Conservation (phyloP, 108 stramenopile species). For the Ochromonas danica region DNA sequence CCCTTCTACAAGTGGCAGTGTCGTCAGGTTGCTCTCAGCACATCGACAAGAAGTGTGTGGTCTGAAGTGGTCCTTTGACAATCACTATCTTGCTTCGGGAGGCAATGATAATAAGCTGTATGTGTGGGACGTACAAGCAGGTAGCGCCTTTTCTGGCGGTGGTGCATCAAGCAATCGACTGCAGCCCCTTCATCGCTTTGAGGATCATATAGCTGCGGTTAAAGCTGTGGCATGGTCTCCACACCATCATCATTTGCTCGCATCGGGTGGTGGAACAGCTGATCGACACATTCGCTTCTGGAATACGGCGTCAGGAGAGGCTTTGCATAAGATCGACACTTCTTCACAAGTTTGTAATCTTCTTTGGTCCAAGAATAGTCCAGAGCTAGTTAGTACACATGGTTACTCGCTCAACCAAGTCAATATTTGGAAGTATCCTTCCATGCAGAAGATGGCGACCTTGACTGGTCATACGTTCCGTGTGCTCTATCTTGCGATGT, state of each 20-base stretch:
- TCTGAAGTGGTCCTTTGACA: constrained; percentile 88
- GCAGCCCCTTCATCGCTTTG: constrained; percentile 47
- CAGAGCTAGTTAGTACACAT: constrained; percentile 97
- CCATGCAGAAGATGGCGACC: constrained; percentile 89
- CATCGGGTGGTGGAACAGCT: constrained; percentile 95
- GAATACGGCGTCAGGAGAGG: constrained; percentile 83
- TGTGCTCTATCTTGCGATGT: constrained; percentile 90
- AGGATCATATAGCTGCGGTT: constrained; percentile 95
- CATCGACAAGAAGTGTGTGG: constrained; percentile 99
- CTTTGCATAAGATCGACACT: constrained; percentile 85
- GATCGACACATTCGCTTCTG: constrained; percentile 96
- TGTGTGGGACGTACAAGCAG: constrained; percentile 68
- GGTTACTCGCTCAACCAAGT: constrained; percentile 88
- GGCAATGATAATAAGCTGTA: constrained; percentile 97
- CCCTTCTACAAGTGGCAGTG: not conserved
- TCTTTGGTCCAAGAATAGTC: constrained; percentile 89
- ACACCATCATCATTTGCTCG: constrained; percentile 91
- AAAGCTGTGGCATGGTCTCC: constrained; percentile 99
- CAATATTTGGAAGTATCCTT: constrained; percentile 76
- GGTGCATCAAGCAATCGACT: not conserved
- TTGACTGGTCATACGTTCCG: constrained; percentile 90
- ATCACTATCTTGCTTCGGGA: constrained; percentile 76
- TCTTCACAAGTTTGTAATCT: constrained; percentile 87
- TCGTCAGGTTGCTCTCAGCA: constrained; percentile 57
- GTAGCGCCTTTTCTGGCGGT: no score